Base-by-base conservation (phyloP, 106 monocot species). In the Dendrobium nobile region DNA sequence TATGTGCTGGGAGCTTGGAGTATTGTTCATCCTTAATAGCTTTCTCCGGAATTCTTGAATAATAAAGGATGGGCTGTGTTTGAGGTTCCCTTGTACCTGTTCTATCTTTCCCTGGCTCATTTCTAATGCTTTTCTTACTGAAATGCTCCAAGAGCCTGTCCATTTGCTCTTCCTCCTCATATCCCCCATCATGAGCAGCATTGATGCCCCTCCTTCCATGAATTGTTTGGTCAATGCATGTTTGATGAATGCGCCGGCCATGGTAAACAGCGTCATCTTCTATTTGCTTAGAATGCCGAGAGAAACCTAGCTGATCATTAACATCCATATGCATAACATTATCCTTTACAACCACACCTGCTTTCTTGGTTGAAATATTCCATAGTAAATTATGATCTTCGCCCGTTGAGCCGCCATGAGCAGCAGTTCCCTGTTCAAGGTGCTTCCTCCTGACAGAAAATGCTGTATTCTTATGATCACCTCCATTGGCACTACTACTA, bases 121-220 rank as follows among this genome's bases (percentile, higher is more conserved):
- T 28, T 20, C 8, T 67, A 26, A 47, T 10, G 18, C 85, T 89
- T 75, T 93, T 91, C 84, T 75, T 89, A 70, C 95, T 95, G 79
- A 83, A 88, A 55, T 89, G 89, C 54, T 82, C 22, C 75, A 94
- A 80, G 17, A 90, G 85, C 79, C 79, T 88, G 70, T 91, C 94
- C 89, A 89, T 82, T 7, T 75, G 43, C 61, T 43, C 82, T 70
- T 88, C 93, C 65, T 91, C 91, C 10, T 88, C 68, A 27, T 77
- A 51, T 15, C 51, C 7, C 51, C 51, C 75, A 28, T 75, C 73
- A 42, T 82, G 75, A 1, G 40, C 28, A 19, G 70, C 33, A 77
- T 27, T 15, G 15, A 80, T 56, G 9, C 56, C 37, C 16, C 82
- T 82, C 26, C 80, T 64, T 24, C 47, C 67, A 22, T 78, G 44